Evolutionary conservation across 768 basidiomycete genomes (phyloP).

Genomic region (Kockovaella imperatae): DNA sequence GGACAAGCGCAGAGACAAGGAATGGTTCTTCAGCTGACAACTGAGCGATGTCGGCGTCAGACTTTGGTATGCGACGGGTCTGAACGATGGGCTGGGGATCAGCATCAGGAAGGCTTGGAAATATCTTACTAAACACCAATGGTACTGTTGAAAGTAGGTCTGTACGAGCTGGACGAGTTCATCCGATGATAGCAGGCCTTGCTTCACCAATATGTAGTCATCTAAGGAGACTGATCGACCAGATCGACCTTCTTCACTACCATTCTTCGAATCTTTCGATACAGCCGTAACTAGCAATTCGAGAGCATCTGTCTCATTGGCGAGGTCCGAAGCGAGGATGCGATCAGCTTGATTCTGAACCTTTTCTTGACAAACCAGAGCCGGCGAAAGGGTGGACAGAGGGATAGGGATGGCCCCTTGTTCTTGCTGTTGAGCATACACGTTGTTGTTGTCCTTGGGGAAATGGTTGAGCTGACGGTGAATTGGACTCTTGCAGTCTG

Average conservation of each 20-base stretch:
- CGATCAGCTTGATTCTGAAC: constrained; percentile 13
- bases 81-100: constrained; percentile 39
- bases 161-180: constrained; percentile 20
- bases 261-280: constrained; percentile 15
- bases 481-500: too few species aligned
- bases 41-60: constrained; percentile 17
- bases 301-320: constrained; percentile 41
- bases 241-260: constrained; percentile 1
- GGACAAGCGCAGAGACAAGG: constrained; percentile 26
- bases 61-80: constrained; percentile 29
- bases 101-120: neutral
- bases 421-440: too few species aligned
- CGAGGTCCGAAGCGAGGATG: constrained; percentile 37
- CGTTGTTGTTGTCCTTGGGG: too few species aligned
- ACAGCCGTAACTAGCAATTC: constrained; percentile 41
- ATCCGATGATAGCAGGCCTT: constrained; percentile 22
- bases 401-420: too few species aligned
- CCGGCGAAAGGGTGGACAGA: too few species aligned
- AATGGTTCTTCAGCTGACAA: constrained; percentile 28
- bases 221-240: constrained; percentile 11
- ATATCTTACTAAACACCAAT: constrained; percentile 31
- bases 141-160: constrained; percentile 29
- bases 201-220: constrained; percentile 24
- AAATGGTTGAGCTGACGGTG: too few species aligned
- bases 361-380: constrained; percentile 15